phyloP scores from a whole-genome alignment of 1,284 basidiomycete genomes.

The Marasmius oreades region DNA sequence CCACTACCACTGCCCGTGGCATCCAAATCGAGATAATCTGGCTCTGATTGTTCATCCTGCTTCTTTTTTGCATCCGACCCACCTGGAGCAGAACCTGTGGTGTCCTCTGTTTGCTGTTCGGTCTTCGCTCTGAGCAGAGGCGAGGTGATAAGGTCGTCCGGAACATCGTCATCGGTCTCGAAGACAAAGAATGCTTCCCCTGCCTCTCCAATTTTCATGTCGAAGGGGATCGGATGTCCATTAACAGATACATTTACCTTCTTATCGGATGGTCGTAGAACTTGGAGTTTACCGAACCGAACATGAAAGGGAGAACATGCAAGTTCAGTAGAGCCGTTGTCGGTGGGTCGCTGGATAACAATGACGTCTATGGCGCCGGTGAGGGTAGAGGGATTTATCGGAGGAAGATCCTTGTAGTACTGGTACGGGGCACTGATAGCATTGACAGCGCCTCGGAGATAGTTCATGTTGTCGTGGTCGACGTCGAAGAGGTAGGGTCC shows the following conservation, averaged over 20 bases:
- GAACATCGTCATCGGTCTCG: conserved; percentile 93
- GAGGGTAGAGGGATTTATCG: conserved; percentile 89
- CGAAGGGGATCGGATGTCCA: conserved; percentile 81
- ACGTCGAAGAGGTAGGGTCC: background rate
- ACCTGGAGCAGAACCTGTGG: conserved; percentile 27
- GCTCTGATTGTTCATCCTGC: conserved; percentile 36
- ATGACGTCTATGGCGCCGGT: conserved; percentile 98
- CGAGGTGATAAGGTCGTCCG: conserved; percentile 91
- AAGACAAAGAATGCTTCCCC: conserved; percentile 99
- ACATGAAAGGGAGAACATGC: conserved; percentile 98
- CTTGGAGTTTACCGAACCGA: conserved; percentile 97
- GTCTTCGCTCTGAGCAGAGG: conserved; percentile 75
- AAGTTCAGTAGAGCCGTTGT: conserved; percentile 67
- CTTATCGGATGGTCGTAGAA: conserved; percentile 92
- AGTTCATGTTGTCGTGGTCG: conserved; percentile 54
- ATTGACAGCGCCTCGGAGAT: conserved; percentile 76
- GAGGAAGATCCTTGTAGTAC: conserved; percentile 76
- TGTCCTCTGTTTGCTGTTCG: conserved; percentile 29
- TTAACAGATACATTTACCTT: conserved; percentile 87
- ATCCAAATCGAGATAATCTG: conserved; percentile 65
- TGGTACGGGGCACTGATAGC: conserved; percentile 79
- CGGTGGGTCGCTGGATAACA: conserved; percentile 74
- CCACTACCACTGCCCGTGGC: conserved; percentile 23
- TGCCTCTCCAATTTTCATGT: conserved; percentile 98
- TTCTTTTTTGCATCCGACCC: conserved; percentile 42